A percentile compares a stretch with the other conserved stretches of the same genome.
phyloP scores from a whole-genome alignment of 2,329 filamentous ascomycete species.

The Didymella pomorum region DNA sequence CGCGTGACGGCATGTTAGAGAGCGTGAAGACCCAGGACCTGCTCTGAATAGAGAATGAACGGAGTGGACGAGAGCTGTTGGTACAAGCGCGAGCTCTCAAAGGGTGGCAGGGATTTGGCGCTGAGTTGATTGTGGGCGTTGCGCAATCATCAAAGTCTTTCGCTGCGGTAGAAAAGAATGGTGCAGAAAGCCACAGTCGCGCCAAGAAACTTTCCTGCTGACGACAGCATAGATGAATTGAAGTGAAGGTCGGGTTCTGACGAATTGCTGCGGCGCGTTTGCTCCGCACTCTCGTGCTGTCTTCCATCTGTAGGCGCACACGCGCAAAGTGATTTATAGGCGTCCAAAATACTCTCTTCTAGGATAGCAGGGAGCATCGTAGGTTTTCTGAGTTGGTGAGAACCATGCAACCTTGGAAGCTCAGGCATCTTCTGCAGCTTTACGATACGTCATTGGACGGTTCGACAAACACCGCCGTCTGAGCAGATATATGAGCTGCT shows the following conservation, averaged over 20 bases:
- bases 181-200: not conserved
- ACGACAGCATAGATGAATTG: not conserved
- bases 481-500: too few relatives aligned
- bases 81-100: not conserved
- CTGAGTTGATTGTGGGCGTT: not conserved
- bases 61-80: not conserved
- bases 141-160: not conserved
- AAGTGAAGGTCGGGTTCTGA: constrained; percentile 2
- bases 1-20: not conserved
- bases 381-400: too few relatives aligned
- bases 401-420: too few relatives aligned
- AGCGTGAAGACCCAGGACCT: not conserved
- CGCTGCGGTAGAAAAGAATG: not conserved
- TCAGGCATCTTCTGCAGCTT: too few relatives aligned
- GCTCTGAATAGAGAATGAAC: too few relatives aligned
- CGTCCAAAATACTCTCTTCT: too few relatives aligned
- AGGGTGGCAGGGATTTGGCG: not conserved
- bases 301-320: not conserved
- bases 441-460: too few relatives aligned
- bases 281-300: not conserved
- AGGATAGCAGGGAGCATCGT: too few relatives aligned
- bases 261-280: not conserved
- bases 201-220: not conserved
- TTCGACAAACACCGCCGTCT: too few relatives aligned
- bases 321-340: too few relatives aligned